phyloP scores from a whole-genome alignment of 139 green algal species.

The Chlamydomonas sphaeroides region DNA sequence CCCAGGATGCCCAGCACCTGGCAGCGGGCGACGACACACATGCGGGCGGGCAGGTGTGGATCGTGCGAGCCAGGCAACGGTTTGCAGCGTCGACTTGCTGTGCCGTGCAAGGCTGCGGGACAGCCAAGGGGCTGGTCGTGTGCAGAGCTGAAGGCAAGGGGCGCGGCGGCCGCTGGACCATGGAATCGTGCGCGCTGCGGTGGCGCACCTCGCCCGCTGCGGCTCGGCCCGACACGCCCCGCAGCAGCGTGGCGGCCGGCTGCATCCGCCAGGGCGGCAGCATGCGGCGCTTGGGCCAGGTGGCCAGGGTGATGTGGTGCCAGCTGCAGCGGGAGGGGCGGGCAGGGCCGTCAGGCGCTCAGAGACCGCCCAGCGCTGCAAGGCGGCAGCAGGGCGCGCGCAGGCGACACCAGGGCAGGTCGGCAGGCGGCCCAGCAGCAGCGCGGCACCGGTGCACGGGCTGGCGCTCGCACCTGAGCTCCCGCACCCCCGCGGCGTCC shows the following conservation, averaged over 20 bases:
- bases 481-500: not conserved
- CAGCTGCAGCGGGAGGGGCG: slow-evolving; percentile 6
- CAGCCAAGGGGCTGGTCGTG: not conserved
- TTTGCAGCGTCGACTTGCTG: not conserved
- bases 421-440: no score
- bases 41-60: not conserved
- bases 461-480: not conserved
- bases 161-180: no score
- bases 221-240: slow-evolving; percentile 12
- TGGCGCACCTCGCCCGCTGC: slow-evolving; percentile 11
- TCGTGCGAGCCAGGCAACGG: no score
- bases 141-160: not conserved
- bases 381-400: no score
- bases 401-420: no score
- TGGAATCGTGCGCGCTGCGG: no score
- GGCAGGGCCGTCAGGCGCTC: no score
- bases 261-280: not conserved
- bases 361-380: no score
- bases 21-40: not conserved
- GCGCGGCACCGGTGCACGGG: not conserved
- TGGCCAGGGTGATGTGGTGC: slow-evolving; percentile 3
- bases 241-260: slow-evolving; percentile 19
- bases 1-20: slow-evolving; percentile 63
- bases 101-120: not conserved
- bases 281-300: not conserved